Conservation (phyloP, 306 rosid species). For the Sechiopsis laciniata region DNA sequence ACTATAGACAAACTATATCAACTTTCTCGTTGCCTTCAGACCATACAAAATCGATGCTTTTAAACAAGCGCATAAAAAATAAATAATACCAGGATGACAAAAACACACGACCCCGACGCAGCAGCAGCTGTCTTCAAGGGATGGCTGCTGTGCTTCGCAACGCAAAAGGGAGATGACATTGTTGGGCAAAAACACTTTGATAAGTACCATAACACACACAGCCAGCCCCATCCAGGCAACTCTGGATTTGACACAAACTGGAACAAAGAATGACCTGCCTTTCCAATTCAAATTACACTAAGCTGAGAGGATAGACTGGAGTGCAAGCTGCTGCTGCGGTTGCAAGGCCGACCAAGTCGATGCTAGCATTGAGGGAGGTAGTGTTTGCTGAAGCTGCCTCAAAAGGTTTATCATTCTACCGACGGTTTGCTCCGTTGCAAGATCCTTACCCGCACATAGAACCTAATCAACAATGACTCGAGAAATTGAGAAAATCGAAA, state of each 20-base stretch:
- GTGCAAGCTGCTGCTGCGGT: constrained; percentile 93
- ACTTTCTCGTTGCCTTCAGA: background rate
- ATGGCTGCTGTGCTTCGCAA: constrained; percentile 13
- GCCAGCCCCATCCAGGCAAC: constrained; percentile 12
- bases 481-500: background rate
- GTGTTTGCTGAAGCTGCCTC: constrained; percentile 90
- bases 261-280: constrained; percentile 12
- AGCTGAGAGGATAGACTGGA: constrained; percentile 76
- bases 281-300: background rate
- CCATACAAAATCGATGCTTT: constrained; percentile 21
- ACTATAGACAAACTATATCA: constrained; percentile 14
- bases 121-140: constrained; percentile 15
- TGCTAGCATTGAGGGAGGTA: constrained; percentile 80
- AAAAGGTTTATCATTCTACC: constrained; percentile 76
- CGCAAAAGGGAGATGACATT: constrained; percentile 11
- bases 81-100: constrained; percentile 11
- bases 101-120: background rate
- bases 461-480: constrained; percentile 37
- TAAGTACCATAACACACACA: constrained; percentile 3
- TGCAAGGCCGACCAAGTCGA: constrained; percentile 96
- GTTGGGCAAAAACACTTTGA: background rate
- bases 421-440: constrained; percentile 86
- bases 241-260: constrained; percentile 12
- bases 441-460: constrained; percentile 84
- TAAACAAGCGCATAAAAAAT: constrained; percentile 15